These are phyloP conservation scores for Uromyces viciae-fabae DNA, from an alignment of 1,284 basidiomycete genomes.

Conservation along the genomic window DNA sequence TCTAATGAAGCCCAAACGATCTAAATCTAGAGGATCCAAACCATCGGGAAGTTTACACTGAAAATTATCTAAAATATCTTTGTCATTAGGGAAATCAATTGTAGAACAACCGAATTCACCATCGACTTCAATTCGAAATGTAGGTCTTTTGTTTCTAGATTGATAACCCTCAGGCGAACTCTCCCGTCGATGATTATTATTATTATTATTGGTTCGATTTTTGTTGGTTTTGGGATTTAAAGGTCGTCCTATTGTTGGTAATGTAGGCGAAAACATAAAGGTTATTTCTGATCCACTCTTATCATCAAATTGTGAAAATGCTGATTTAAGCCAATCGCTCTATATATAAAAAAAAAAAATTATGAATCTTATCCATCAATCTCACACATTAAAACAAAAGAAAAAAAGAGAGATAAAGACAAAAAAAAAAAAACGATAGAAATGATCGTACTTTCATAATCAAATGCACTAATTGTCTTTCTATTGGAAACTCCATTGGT, in stretches of 20 bases:
- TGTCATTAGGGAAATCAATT: slow-evolving; percentile 40
- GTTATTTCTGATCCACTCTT: slow-evolving; percentile 27
- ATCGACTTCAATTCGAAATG: slow-evolving; percentile 32
- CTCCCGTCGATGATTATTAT: background rate
- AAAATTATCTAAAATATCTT: slow-evolving; percentile 35
- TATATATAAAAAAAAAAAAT: too few species aligned
- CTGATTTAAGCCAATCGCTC: slow-evolving; percentile 38
- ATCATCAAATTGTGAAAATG: slow-evolving; percentile 39
- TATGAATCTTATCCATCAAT: too few species aligned
- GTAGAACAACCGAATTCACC: slow-evolving; percentile 22
- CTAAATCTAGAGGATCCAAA: slow-evolving; percentile 30
- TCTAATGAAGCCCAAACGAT: slow-evolving; percentile 20
- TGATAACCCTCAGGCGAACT: background rate
- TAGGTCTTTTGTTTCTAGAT: background rate
- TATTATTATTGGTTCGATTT: background rate
- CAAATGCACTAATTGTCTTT: slow-evolving; percentile 27
- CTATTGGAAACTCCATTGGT: slow-evolving; percentile 12
- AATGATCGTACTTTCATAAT: slow-evolving; percentile 24
- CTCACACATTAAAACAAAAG: too few species aligned
- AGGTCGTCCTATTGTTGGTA: background rate
- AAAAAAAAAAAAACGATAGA: background rate
- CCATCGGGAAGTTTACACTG: slow-evolving; percentile 22
- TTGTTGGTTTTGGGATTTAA: too few species aligned
- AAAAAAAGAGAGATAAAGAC: background rate
- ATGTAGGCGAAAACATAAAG: slow-evolving; percentile 21